phyloP scores from a whole-genome alignment of 352 stramenopile genomes.

The Paralagenidium karlingii region DNA sequence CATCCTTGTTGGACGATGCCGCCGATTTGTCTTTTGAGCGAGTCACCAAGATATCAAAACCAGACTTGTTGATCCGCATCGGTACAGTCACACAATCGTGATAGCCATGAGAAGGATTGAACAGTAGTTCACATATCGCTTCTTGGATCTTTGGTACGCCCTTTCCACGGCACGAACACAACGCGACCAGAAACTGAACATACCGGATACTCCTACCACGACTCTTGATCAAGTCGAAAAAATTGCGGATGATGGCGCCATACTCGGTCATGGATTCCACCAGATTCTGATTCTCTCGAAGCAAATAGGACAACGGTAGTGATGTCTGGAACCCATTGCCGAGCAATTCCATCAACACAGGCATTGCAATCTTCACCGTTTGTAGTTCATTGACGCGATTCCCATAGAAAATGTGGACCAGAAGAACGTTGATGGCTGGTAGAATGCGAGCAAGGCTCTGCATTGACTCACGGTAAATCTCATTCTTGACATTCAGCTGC shows the following conservation, averaged over 20 bases:
- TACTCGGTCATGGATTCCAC: slow-evolving; percentile 63
- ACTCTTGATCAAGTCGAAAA: slow-evolving; percentile 62
- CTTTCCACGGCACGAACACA: slow-evolving; percentile 43
- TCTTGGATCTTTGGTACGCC: slow-evolving; percentile 61
- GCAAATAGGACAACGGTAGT: slow-evolving; percentile 43
- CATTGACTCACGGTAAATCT: slow-evolving; percentile 27
- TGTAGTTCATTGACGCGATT: slow-evolving; percentile 46
- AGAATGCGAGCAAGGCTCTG: slow-evolving; percentile 45
- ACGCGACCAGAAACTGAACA: slow-evolving; percentile 57
- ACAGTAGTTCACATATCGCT: slow-evolving; percentile 55
- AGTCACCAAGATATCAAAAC: slow-evolving; percentile 44
- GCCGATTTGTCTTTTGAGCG: too few relatives aligned
- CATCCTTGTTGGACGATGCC: too few relatives aligned
- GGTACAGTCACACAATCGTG: slow-evolving; percentile 39
- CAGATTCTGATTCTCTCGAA: slow-evolving; percentile 55
- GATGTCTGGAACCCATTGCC: slow-evolving; percentile 63
- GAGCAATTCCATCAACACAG: slow-evolving; percentile 52
- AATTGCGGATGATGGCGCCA: slow-evolving; percentile 38
- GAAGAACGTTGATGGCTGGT: slow-evolving; percentile 28
- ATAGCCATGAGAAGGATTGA: slow-evolving; percentile 41
- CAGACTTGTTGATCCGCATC: slow-evolving; percentile 18
- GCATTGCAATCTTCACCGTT: slow-evolving; percentile 38
- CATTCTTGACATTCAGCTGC: too few relatives aligned
- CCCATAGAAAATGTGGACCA: slow-evolving; percentile 47
- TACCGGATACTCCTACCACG: slow-evolving; percentile 55